These are phyloP conservation scores for Mentha longifolia DNA, from an alignment of 257 asterid genomes.

Conservation along the genomic window DNA sequence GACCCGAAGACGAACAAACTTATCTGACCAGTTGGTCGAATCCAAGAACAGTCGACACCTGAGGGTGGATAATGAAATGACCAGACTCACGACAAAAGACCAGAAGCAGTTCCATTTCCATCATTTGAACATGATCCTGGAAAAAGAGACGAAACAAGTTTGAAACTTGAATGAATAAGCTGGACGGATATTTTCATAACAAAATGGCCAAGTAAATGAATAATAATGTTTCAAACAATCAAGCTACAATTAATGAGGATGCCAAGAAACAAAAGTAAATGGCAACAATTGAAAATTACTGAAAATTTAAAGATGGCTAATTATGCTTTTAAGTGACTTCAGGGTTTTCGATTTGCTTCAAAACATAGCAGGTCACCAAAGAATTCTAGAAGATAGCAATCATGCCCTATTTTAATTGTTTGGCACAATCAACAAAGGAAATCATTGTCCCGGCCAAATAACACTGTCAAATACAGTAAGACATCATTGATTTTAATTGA, in stretches of 20 bases:
- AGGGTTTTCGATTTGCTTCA: conserved; percentile 4
- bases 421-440: conserved; percentile 1
- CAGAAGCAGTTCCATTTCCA: conserved; percentile 28
- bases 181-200: conserved; percentile 2
- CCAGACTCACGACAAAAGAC: conserved; percentile 34
- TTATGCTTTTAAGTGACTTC: background rate
- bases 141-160: background rate
- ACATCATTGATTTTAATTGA: background rate
- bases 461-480: conserved; percentile 2
- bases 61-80: conserved; percentile 18
- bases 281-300: background rate
- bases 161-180: conserved; percentile 8
- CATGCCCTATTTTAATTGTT: conserved; percentile 5
- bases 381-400: background rate
- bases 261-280: background rate
- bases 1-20: conserved; percentile 14
- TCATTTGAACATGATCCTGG: conserved; percentile 35
- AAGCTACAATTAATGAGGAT: background rate
- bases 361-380: background rate
- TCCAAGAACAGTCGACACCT: conserved; percentile 7
- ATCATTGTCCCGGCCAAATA: conserved; percentile 5
- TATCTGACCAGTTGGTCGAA: conserved; percentile 28
- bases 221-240: background rate
- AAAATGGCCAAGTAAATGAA: background rate
- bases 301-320: background rate